Evolutionary conservation across 192 early-diverging fungal genomes (phyloP), one percentile per base, ranked within the genome.

Genomic region (Gaertneriomyces sp.): DNA sequence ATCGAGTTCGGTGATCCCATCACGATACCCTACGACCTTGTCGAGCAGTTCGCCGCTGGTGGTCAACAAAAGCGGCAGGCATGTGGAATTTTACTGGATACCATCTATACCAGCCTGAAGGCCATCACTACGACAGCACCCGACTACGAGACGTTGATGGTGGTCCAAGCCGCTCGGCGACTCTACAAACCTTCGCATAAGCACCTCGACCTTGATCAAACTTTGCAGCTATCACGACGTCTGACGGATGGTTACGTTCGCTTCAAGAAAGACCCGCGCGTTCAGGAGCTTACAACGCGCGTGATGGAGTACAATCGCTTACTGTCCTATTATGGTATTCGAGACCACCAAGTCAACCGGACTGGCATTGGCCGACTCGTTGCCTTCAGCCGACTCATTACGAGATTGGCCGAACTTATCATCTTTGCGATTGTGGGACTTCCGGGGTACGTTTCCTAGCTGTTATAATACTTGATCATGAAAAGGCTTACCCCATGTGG

Each of bases 1-100:
- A 85, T 98, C 44, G 95, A 99, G 74, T 99, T 93, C 82, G 94
- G 97, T 42, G 84, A 91, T 45, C 93, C 93, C 0, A 89, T 99
- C 61, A 81, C 85, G 10, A 82, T 99, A 6, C 74, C 88, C 10
- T 63, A 73, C 6, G 89, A 93, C 64, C 74, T 91, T 4, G 89
- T 99, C n/a, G 85, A 86, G 38, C 82, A 88, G 69, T 99, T 90
- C 77, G 87, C 79, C 55, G 66, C 73, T 42, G 95, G 95, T 58
- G 97, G 97, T 7, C 62, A 72, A 0, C 85, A 90, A 2, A 94
- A 93, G 74, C 81, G 95, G 43, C 74, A 89, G 17, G 93, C 97
- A 3, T 90, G 90, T 67, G 78, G 80, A 10, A 80, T 80, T 59
- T 76, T 98, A n/a, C 69, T 99, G 73, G 85, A 90, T 51, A 82